Conservation (phyloP, 73 alveolate genomes). For the Paramecium primaurelia region DNA sequence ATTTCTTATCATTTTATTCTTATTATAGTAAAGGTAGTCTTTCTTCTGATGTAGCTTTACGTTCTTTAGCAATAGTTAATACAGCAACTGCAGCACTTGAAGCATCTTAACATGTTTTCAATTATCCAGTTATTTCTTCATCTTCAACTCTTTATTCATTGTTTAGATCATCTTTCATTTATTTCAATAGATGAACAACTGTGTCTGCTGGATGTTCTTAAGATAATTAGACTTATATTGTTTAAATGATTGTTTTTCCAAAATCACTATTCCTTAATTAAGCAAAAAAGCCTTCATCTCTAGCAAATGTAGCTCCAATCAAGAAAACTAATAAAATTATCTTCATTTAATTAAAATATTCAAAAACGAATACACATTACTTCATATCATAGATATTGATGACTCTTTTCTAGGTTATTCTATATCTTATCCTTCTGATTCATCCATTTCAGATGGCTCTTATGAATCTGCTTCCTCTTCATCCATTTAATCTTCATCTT, state of each 20-base stretch:
- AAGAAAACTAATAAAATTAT: background rate
- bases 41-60: background rate
- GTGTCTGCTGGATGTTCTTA: constrained; percentile 4
- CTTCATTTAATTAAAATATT: background rate
- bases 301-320: background rate
- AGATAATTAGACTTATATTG: background rate
- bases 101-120: constrained; percentile 1
- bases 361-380: background rate
- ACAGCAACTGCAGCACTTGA: background rate
- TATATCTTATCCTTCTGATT: background rate
- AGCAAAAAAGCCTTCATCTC: constrained; percentile 37
- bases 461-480: background rate
- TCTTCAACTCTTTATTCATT: constrained; percentile 40
- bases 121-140: background rate
- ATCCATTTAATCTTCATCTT: background rate
- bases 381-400: background rate
- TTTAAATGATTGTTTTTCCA: constrained; percentile 10
- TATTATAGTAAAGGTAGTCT: constrained; percentile 3
- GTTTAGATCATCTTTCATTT: constrained; percentile 30
- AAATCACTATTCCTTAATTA: constrained; percentile 24
- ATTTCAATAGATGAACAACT: constrained; percentile 12
- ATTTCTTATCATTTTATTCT: background rate
- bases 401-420: background rate
- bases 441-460: background rate
- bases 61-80: background rate